These are phyloP conservation scores for Eruca vesicaria DNA, from an alignment of 441 rosid species.

Conservation along the genomic window DNA sequence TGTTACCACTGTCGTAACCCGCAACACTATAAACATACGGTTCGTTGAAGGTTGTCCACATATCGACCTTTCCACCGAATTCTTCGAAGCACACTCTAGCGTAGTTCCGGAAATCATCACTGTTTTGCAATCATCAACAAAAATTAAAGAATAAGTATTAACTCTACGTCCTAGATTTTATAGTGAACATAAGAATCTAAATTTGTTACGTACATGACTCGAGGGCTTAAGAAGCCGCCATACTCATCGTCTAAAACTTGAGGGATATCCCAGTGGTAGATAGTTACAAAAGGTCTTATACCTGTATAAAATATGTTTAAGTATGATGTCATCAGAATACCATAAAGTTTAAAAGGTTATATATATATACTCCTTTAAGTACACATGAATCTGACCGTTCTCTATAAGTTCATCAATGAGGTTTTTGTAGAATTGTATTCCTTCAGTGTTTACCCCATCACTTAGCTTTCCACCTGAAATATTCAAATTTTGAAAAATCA, in stretches of 20 bases:
- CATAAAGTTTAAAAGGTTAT: too few species aligned
- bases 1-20: constrained; percentile 28
- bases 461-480: constrained; percentile 37
- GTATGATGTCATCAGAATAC: too few species aligned
- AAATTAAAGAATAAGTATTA: too few species aligned
- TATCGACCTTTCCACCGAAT: constrained; percentile 42
- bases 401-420: constrained; percentile 35
- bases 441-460: constrained; percentile 35
- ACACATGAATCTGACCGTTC: constrained; percentile 23
- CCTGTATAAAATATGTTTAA: constrained; percentile 19
- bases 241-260: constrained; percentile 45
- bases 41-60: constrained; percentile 36
- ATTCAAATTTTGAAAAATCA: neutral
- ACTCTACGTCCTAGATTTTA: neutral
- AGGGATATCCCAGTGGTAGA: constrained; percentile 54
- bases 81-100: constrained; percentile 41
- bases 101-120: constrained; percentile 35
- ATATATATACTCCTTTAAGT: neutral
- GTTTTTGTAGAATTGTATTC: constrained; percentile 40
- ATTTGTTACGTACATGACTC: constrained; percentile 33
- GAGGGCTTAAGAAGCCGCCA: constrained; percentile 43
- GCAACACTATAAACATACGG: constrained; percentile 29
- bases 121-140: neutral
- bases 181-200: neutral
- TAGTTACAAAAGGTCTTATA: constrained; percentile 40